Evolutionary conservation across 257 asterid species (phyloP).

Genomic region (Nicotiana attenuata): DNA sequence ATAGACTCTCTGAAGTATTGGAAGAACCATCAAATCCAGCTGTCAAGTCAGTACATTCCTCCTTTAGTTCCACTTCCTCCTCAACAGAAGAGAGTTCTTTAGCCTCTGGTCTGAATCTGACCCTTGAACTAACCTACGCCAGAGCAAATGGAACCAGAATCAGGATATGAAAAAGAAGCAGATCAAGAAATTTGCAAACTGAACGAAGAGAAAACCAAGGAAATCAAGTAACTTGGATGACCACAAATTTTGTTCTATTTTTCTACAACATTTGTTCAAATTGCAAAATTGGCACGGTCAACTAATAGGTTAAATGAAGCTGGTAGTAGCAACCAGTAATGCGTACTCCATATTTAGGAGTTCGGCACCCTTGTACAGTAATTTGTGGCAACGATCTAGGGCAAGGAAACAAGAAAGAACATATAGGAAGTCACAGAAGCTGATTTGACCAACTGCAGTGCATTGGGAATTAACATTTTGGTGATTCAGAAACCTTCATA

Average conservation of each 20-base stretch:
- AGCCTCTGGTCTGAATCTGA: constrained; percentile 52
- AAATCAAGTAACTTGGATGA: neutral
- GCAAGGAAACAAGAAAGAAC: constrained; percentile 4
- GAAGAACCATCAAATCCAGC: constrained; percentile 79
- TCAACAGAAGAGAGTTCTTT: constrained; percentile 66
- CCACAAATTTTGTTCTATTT: neutral
- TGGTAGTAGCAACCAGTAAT: neutral
- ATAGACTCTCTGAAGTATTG: constrained; percentile 75
- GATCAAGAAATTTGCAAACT: neutral
- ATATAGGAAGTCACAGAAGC: neutral
- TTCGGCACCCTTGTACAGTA: neutral
- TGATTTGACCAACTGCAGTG: neutral
- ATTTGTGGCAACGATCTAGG: neutral
- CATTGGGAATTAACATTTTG: neutral
- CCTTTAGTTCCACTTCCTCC: constrained; percentile 50
- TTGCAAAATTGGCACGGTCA: neutral
- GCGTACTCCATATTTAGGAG: neutral
- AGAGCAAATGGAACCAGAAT: constrained; percentile 9
- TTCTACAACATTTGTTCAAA: neutral
- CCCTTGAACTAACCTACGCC: constrained; percentile 52
- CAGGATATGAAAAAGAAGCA: neutral
- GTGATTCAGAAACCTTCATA: neutral
- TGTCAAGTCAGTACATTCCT: constrained; percentile 58
- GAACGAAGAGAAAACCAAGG: neutral
- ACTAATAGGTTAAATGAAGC: neutral